Percentiles rank a stretch among this genome's conserved stretches.
Conservation (phyloP, 257 asterid species). For the Solanum chiquidenum region DNA sequence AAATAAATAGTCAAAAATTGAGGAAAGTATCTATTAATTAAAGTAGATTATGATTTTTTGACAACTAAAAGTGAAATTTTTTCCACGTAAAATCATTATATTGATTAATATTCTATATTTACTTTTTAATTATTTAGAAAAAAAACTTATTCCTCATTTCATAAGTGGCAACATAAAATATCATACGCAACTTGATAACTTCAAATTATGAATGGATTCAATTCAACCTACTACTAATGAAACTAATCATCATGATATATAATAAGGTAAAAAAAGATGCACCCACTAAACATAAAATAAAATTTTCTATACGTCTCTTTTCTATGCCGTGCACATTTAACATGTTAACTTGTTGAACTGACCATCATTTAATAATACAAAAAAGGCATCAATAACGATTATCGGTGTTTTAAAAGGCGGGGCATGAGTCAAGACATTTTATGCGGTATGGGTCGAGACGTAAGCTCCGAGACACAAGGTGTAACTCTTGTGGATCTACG, state of each 20-base stretch:
- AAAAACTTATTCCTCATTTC: neutral
- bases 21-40: neutral
- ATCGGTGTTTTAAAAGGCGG: too few relatives aligned
- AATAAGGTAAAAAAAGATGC: neutral
- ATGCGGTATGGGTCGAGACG: too few relatives aligned
- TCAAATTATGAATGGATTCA: neutral
- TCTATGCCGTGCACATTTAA: neutral
- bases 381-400: too few relatives aligned
- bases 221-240: neutral
- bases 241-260: neutral
- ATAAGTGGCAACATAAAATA: neutral
- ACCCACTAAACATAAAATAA: neutral
- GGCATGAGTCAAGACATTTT: too few relatives aligned
- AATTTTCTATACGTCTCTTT: neutral
- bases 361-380: neutral
- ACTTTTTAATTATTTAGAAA: neutral
- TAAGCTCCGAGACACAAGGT: too few relatives aligned
- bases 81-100: neutral
- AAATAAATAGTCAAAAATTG: neutral
- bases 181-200: neutral
- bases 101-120: neutral
- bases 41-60: neutral
- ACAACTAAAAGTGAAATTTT: neutral
- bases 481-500: too few relatives aligned
- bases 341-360: neutral